phyloP scores from a whole-genome alignment of 495 filamentous ascomycete genomes.

The Penicillium ucsense region DNA sequence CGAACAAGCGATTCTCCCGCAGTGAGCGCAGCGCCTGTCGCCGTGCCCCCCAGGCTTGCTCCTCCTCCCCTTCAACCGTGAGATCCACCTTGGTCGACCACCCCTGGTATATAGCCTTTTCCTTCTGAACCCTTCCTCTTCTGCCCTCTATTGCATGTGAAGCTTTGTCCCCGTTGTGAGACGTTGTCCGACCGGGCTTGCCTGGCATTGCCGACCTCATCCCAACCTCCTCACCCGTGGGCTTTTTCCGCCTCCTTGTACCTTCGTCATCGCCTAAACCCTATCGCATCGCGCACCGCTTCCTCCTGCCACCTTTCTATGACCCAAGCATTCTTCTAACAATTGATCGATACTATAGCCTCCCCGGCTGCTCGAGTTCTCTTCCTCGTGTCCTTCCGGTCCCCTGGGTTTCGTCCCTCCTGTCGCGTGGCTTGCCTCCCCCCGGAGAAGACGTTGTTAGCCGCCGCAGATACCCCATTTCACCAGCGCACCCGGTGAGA shows the following conservation, averaged over 20 bases:
- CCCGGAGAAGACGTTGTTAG: conserved; percentile 5
- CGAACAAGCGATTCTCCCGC: conserved; percentile 39
- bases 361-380: conserved; percentile 4
- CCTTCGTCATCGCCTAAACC: conserved; percentile 25
- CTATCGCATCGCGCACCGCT: conserved; percentile 22
- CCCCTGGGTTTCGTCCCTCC: conserved; percentile 51
- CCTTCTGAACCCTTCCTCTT: conserved; percentile 7
- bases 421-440: conserved; percentile 36
- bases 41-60: conserved; percentile 24
- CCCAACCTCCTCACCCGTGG: conserved; percentile 22
- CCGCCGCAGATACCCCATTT: conserved; percentile 10
- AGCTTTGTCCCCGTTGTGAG: conserved; percentile 2
- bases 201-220: conserved; percentile 13
- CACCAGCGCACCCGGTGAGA: conserved; percentile 1
- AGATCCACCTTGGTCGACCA: conserved; percentile 17
- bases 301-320: conserved; percentile 3
- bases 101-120: conserved; percentile 7
- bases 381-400: conserved; percentile 9
- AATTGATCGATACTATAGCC: conserved; percentile 1
- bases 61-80: conserved; percentile 20
- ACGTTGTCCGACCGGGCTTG: conserved; percentile 18
- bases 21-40: conserved; percentile 17
- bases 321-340: conserved; percentile 4
- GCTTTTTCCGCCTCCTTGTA: conserved; percentile 23
- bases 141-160: conserved; percentile 2